Base-by-base conservation (phyloP, 352 stramenopile species). In the Thraustotheca clavata region DNA sequence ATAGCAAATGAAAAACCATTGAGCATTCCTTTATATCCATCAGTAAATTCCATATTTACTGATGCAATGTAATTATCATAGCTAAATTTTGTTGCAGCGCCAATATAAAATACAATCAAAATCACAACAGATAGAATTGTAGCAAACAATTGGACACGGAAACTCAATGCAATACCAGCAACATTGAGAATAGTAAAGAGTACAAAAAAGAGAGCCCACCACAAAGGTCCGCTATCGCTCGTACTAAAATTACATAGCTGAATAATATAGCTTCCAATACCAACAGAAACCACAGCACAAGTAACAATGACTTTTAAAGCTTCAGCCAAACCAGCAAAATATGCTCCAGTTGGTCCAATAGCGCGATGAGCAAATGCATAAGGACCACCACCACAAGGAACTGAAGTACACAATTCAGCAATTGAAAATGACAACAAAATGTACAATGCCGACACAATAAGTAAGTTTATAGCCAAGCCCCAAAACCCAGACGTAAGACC, bases 301-400 rank as follows among this genome's bases (percentile, higher is more conserved):
- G 77, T 88, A 50, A 84, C 76, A 20, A 87, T 62, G 24, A 88
- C 79, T 71, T 88, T 87, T 59, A 88, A 73, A n/a, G 68, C 80
- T 59, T 88, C 79, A 6, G 77, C 77, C 39, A 86, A 66, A 4
- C 77, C 79, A 9, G 79, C 79, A 41, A 88, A 86, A 60, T 86
- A 88, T 35, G 77, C 77, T 11, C 74, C 71, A 27, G 70, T 67
- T 11, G 67, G 73, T 4, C 74, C 77, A 26, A 88, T 80, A 22
- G 74, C 79, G 40, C 86, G 77, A 22, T 86, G 74, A 26, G 79
- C 76, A 67, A 88, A 88, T 41, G 82, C 54, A 68, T 88, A 88
- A 46, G 79, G 77, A 0, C 79, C 77, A 39, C 77, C 79, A 36
- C 75, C 76, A 0, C 72, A 67, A 1, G 77, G 77, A 35, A 86